phyloP scores from a whole-genome alignment of 768 basidiomycete species.

The Nidularia pulvinata region DNA sequence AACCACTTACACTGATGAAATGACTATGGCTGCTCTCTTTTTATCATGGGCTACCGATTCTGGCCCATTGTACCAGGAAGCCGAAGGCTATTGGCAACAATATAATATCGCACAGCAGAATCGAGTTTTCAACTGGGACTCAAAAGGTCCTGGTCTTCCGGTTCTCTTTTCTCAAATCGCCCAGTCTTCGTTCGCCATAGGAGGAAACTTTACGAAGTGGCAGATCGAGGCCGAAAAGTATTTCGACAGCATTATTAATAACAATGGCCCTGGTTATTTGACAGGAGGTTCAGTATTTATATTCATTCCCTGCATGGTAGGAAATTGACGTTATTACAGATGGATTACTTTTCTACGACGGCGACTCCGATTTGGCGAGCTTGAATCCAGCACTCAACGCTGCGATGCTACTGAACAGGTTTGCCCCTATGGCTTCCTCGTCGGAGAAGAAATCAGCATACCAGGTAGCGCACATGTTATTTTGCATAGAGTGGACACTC shows the following conservation, averaged over 20 bases:
- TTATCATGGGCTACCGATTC: constrained; percentile 73
- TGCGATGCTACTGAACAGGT: constrained; percentile 81
- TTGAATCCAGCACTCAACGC: constrained; percentile 88
- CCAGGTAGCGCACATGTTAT: constrained; percentile 34
- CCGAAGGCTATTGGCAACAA: constrained; percentile 56
- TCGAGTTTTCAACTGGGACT: constrained; percentile 88
- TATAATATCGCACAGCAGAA: constrained; percentile 53
- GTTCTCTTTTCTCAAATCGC: constrained; percentile 79
- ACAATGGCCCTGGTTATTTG: constrained; percentile 48
- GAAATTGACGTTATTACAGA: constrained; percentile 36
- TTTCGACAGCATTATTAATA: constrained; percentile 70
- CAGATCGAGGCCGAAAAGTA: constrained; percentile 68
- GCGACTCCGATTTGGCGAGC: constrained; percentile 78
- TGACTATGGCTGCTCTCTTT: constrained; percentile 75
- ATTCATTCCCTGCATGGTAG: neutral
- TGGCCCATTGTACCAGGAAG: constrained; percentile 57
- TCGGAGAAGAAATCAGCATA: constrained; percentile 59
- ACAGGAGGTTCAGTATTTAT: constrained; percentile 54
- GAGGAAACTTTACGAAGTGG: constrained; percentile 67
- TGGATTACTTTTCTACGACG: constrained; percentile 80
- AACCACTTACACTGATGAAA: constrained; percentile 71
- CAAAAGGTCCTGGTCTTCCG: constrained; percentile 72
- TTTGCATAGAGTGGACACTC: neutral
- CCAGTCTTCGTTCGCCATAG: constrained; percentile 49
- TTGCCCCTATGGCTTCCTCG: constrained; percentile 71